Evolutionary conservation across 1,284 basidiomycete genomes (phyloP), one percentile per base, ranked within the genome.

Genomic region (Cryptococcus sp.): DNA sequence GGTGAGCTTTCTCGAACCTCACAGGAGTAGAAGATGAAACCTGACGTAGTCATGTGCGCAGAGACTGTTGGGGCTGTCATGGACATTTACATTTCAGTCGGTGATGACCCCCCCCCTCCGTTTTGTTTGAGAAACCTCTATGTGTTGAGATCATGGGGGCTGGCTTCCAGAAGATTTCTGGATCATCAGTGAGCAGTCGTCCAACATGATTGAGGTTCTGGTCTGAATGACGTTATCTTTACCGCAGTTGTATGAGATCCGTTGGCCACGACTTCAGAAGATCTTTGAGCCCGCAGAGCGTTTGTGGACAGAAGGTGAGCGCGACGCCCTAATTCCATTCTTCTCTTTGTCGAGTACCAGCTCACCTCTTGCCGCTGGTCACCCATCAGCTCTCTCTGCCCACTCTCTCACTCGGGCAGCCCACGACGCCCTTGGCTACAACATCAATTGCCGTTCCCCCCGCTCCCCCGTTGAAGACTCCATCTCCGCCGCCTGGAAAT

Each of bases 191-290:
- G 53, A 54, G 81, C 69, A 18, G 9, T 39, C 4, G 43, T 38
- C 24, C 13, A 23, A 15, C 28, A 35, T 42, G 28, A 28, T 55
- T n/a, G 18, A 3, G 40, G 7, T 24, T 46, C 40, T 15, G 43
- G 55, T 54, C n/a, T 57, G 40, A 46, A 44, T 37, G 44, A 40
- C 35, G 40, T 40, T 48, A 39, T 12, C 49, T 33, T 33, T 38
- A 33, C 1, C n/a, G 13, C 64, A 91, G 87, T 80, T 85, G 60
- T 92, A 91, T 67, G 88, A 88, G 66, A 79, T 91, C 3, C 85
- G 91, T 5, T 93, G 88, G 73, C 88, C 91, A 0, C 81, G 91
- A 44, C 79, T 91, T 23, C 79, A 81, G 33, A 91, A 90, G 68
- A 77, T 86, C 3, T 84, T 83, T 67, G 82, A 84, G 6, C 64